Percentiles rank a stretch among this genome's conserved stretches.
These are phyloP conservation scores for Oryza punctata DNA, from an alignment of 176 grass and related monocot genomes.

Conservation along the genomic window DNA sequence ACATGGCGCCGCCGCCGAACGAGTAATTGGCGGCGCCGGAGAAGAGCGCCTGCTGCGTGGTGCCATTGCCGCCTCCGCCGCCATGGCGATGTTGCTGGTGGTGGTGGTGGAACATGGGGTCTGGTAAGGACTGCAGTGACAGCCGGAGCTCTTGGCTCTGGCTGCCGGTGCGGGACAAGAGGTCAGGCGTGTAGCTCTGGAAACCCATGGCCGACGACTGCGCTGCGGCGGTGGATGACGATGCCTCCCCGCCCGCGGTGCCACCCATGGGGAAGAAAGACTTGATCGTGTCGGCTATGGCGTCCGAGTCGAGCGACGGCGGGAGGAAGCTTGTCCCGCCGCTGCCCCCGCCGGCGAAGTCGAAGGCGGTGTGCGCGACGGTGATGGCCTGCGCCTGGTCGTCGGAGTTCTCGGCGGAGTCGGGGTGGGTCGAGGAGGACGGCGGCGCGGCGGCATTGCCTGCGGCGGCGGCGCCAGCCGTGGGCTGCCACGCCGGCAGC, in stretches of 20 bases:
- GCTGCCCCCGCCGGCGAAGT: slow-evolving; percentile 31
- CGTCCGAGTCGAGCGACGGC: slow-evolving; percentile 81
- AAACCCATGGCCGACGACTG: slow-evolving; percentile 68
- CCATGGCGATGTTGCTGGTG: slow-evolving; percentile 50
- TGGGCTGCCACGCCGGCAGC: slow-evolving; percentile 77
- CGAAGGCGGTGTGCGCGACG: slow-evolving; percentile 51
- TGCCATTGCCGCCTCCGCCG: slow-evolving; percentile 25
- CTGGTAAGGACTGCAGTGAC: slow-evolving; percentile 84
- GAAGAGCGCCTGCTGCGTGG: slow-evolving; percentile 48
- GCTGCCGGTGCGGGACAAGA: slow-evolving; percentile 67
- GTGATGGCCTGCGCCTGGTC: slow-evolving; percentile 66
- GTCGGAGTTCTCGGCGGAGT: slow-evolving; percentile 52
- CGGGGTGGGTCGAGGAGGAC: slow-evolving; percentile 42
- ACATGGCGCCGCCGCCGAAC: slow-evolving; percentile 56
- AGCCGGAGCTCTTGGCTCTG: slow-evolving; percentile 84
- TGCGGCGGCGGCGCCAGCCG: not conserved
- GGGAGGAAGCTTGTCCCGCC: slow-evolving; percentile 62
- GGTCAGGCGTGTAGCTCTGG: slow-evolving; percentile 67
- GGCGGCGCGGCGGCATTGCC: slow-evolving; percentile 48
- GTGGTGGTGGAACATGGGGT: slow-evolving; percentile 68
- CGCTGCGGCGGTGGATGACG: slow-evolving; percentile 48
- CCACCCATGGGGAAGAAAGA: slow-evolving; percentile 90
- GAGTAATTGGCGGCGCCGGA: slow-evolving; percentile 52
- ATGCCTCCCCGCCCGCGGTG: slow-evolving; percentile 31
- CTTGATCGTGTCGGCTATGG: slow-evolving; percentile 97